Evolutionary conservation across 805 yeast species (phyloP).

Genomic region (Lipomyces japonicus): DNA sequence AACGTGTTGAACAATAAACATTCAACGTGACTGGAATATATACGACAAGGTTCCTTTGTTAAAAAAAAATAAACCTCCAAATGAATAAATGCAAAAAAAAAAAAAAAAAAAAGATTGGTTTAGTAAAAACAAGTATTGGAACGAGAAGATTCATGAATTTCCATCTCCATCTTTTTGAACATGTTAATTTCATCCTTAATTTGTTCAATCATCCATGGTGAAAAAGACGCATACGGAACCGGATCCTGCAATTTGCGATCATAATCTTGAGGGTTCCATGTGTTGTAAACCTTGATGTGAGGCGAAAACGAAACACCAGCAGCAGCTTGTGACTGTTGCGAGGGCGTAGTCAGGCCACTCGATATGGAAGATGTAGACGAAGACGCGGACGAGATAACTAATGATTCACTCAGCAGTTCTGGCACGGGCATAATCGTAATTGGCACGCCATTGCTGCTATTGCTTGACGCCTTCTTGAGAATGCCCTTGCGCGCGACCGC

Average conservation of each 20-base stretch:
- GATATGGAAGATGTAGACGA: slow-evolving; percentile 6
- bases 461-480: neutral
- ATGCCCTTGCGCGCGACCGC: neutral
- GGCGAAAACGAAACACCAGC: slow-evolving; percentile 73
- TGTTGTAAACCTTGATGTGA: slow-evolving; percentile 76
- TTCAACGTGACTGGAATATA: no score
- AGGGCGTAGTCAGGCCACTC: neutral
- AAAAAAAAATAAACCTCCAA: neutral
- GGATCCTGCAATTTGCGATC: slow-evolving; percentile 50
- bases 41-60: neutral
- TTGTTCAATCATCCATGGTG: slow-evolving; percentile 62
- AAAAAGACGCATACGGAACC: slow-evolving; percentile 16
- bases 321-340: no score
- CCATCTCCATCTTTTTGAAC: slow-evolving; percentile 70
- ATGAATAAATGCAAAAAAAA: neutral
- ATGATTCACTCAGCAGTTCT: neutral
- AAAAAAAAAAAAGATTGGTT: slow-evolving; percentile 5
- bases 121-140: slow-evolving; percentile 82
- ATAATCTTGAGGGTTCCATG: slow-evolving; percentile 76
- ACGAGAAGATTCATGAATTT: slow-evolving; percentile 70
- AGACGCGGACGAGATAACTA: slow-evolving; percentile 1
- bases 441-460: neutral
- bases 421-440: neutral
- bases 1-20: no score
- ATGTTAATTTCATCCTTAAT: slow-evolving; percentile 81